Conservation (phyloP, 2,329 filamentous ascomycete species). For the Sporothrix mexicana region DNA sequence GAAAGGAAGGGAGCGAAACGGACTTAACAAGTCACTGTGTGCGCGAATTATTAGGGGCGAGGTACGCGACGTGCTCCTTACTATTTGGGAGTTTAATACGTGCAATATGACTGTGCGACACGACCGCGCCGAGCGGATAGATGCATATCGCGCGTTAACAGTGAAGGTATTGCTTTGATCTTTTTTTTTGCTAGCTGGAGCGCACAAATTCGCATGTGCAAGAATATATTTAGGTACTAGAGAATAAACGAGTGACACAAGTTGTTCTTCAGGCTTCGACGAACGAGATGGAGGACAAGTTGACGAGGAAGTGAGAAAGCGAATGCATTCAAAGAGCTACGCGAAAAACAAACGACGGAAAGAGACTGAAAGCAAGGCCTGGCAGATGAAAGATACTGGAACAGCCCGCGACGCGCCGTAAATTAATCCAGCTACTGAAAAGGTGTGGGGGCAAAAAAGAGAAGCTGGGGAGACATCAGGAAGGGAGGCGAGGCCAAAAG, state of each 20-base stretch:
- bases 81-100: neutral
- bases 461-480: neutral
- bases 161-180: no score
- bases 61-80: constrained; percentile 8
- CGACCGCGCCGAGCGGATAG: constrained; percentile 6
- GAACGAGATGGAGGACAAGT: no score
- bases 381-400: neutral
- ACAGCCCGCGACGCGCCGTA: neutral
- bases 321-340: neutral
- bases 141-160: constrained; percentile 15
- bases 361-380: neutral
- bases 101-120: constrained; percentile 19
- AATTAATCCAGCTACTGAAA: constrained; percentile 1
- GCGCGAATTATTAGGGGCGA: neutral
- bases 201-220: neutral
- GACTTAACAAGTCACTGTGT: constrained; percentile 18
- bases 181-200: neutral
- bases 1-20: constrained; percentile 19
- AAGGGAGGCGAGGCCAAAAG: neutral
- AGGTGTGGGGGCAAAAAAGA: neutral
- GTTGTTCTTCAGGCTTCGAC: no score
- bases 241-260: no score
- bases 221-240: no score
- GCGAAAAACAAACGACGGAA: neutral
- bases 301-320: no score